Conservation (phyloP, 768 basidiomycete genomes). For the Pisolithus sp. region DNA sequence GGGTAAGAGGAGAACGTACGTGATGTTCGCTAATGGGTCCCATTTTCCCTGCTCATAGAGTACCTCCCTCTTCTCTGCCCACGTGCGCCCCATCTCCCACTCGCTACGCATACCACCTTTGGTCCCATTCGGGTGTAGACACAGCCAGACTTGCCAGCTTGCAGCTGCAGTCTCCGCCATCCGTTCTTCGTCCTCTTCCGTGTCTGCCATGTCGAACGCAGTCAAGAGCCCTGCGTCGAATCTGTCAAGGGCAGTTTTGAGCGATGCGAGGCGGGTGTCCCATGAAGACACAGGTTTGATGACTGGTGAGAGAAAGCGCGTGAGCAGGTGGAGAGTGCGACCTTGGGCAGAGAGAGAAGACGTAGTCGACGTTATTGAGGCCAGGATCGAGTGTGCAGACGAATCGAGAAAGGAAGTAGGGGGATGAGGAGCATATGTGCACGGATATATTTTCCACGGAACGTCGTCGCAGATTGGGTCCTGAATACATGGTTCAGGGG, state of each 20-base stretch:
- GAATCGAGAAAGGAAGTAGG: conserved; percentile 52
- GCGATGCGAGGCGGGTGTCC: conserved; percentile 52
- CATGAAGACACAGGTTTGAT: conserved; percentile 71
- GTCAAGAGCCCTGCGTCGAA: conserved; percentile 85
- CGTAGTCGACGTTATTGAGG: conserved; percentile 34
- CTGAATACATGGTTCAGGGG: conserved; percentile 12
- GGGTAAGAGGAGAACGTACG: conserved; percentile 36
- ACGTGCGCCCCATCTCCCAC: conserved; percentile 93
- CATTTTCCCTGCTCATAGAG: conserved; percentile 83
- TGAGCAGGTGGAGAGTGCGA: conserved; percentile 63
- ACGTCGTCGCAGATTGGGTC: conserved; percentile 24
- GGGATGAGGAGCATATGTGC: conserved; percentile 60
- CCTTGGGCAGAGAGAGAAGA: conserved; percentile 48
- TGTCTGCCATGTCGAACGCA: conserved; percentile 85
- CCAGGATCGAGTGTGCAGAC: conserved; percentile 62
- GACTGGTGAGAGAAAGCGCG: conserved; percentile 61
- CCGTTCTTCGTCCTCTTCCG: conserved; percentile 56
- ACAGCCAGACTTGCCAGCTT: conserved; percentile 78
- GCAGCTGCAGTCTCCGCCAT: conserved; percentile 82
- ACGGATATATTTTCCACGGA: conserved; percentile 56
- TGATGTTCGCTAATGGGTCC: conserved; percentile 78
- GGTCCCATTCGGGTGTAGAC: conserved; percentile 21
- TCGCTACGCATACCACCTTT: conserved; percentile 28
- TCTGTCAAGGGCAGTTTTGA: conserved; percentile 76
- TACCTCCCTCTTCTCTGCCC: conserved; percentile 92